Percentiles rank a stretch among this genome's conserved stretches.
phyloP scores from a whole-genome alignment of 805 yeast genomes.

The Barnettozyma pratensis region DNA sequence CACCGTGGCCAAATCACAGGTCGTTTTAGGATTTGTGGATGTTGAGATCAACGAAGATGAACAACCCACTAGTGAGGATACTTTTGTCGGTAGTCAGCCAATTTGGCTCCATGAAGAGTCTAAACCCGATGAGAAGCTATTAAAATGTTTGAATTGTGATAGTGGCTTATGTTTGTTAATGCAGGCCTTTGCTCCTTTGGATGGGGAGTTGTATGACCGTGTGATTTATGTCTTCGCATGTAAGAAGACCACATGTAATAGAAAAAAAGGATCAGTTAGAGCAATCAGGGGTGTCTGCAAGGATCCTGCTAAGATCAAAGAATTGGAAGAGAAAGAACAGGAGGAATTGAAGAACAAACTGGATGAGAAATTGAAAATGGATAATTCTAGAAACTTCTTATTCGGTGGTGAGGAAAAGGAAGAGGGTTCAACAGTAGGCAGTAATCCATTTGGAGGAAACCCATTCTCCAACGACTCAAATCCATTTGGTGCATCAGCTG shows the following conservation, averaged over 20 bases:
- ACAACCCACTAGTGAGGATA: constrained; percentile 49
- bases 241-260: constrained; percentile 53
- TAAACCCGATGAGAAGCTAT: constrained; percentile 45
- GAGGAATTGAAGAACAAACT: constrained; percentile 36
- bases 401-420: constrained; percentile 23
- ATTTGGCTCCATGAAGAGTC: constrained; percentile 63
- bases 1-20: constrained; percentile 30
- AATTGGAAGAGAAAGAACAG: constrained; percentile 33
- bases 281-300: constrained; percentile 73
- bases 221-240: constrained; percentile 80
- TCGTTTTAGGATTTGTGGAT: constrained; percentile 62
- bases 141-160: constrained; percentile 64
- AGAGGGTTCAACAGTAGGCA: constrained; percentile 16
- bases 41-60: constrained; percentile 45
- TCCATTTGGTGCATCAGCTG: background rate
- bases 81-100: constrained; percentile 79
- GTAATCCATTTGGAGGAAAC: constrained; percentile 37
- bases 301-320: constrained; percentile 44
- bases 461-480: constrained; percentile 13
- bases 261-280: constrained; percentile 64
- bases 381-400: constrained; percentile 36
- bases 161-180: constrained; percentile 58
- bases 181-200: constrained; percentile 81
- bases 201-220: constrained; percentile 69
- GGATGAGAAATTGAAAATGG: constrained; percentile 39